A percentile compares a stretch with the other conserved stretches of the same genome.
Conservation (phyloP, 2,329 filamentous ascomycete species). For the Diaporthe longicolla region DNA sequence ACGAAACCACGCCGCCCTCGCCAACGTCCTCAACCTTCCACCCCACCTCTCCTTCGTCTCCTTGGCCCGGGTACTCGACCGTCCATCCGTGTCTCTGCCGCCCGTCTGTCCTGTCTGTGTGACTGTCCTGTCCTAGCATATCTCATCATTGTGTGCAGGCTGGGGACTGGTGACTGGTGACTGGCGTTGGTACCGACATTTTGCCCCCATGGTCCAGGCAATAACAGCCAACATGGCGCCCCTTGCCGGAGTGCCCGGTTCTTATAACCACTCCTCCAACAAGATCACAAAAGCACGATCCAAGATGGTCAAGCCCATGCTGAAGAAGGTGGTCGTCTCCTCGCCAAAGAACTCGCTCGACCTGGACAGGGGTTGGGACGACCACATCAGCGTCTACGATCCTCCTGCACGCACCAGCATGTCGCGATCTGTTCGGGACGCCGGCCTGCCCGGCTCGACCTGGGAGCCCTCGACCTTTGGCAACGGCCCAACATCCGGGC, state of each 20-base stretch:
- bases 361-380: constrained; percentile 71
- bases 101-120: constrained; percentile 5
- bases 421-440: constrained; percentile 55
- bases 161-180: neutral
- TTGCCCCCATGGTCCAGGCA: constrained; percentile 35
- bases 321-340: constrained; percentile 66
- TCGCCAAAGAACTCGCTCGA: constrained; percentile 76
- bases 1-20: constrained; percentile 13
- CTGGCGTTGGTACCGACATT: neutral
- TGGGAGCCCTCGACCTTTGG: constrained; percentile 41
- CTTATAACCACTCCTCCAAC: constrained; percentile 43
- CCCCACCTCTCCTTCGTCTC: neutral
- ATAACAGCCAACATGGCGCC: constrained; percentile 53
- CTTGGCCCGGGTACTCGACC: constrained; percentile 13
- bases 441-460: constrained; percentile 58
- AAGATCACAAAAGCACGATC: constrained; percentile 64
- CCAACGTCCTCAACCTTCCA: neutral
- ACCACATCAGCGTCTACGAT: constrained; percentile 60
- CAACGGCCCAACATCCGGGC: neutral
- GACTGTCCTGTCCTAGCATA: constrained; percentile 7
- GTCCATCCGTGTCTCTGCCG: neutral
- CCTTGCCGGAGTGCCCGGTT: constrained; percentile 51
- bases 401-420: constrained; percentile 42
- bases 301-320: constrained; percentile 71
- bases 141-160: neutral